phyloP scores from a whole-genome alignment of 768 basidiomycete genomes.

The Termitomyces sp. region DNA sequence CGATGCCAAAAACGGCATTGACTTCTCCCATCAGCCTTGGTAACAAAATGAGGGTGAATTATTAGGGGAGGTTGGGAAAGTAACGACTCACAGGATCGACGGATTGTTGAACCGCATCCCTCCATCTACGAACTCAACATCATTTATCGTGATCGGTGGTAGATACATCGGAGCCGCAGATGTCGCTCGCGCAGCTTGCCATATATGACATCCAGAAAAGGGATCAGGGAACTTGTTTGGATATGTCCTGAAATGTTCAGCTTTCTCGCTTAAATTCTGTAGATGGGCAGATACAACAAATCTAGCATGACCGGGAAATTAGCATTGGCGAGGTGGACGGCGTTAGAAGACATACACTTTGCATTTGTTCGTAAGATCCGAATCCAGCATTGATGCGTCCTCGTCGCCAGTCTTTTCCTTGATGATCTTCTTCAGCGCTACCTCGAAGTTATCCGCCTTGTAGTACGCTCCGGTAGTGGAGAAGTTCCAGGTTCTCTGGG shows the following conservation, averaged over 20 bases:
- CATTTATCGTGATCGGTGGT: conserved; percentile 21
- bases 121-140: conserved; percentile 26
- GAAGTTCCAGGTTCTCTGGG: conserved; percentile 10
- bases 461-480: conserved; percentile 20
- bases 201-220: conserved; percentile 23
- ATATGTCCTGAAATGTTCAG: conserved; percentile 26
- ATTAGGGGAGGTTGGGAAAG: neutral
- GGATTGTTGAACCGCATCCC: conserved; percentile 29
- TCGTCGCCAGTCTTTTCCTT: conserved; percentile 18
- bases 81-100: conserved; percentile 17
- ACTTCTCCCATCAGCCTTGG: conserved; percentile 23
- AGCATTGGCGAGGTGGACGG: neutral
- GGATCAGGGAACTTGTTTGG: conserved; percentile 21
- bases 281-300: conserved; percentile 22
- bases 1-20: conserved; percentile 11
- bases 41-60: neutral
- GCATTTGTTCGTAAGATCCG: conserved; percentile 17
- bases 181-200: conserved; percentile 30
- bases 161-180: conserved; percentile 31
- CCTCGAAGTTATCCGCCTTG: conserved; percentile 19
- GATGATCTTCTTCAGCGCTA: conserved; percentile 22
- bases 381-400: conserved; percentile 22
- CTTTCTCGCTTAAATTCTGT: conserved; percentile 20
- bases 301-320: conserved; percentile 8
- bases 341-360: conserved; percentile 22